Evolutionary conservation across 192 early-diverging fungal species (phyloP).

Genomic region (Piromyces finnis): DNA sequence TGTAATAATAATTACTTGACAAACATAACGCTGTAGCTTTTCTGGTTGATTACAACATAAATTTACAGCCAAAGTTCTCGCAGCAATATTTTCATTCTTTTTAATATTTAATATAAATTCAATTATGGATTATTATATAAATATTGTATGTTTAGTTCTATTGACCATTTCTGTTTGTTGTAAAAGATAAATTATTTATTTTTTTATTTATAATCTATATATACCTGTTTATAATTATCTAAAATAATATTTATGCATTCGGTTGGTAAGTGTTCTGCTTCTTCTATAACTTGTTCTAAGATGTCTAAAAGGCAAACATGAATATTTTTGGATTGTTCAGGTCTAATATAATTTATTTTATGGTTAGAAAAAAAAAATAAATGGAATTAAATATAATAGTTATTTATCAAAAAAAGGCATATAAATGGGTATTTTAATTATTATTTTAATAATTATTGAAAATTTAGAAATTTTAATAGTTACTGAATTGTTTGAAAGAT

Average conservation of each 20-base stretch:
- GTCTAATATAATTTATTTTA: slow-evolving; percentile 10
- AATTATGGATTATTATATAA: too few species aligned
- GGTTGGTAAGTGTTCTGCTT: slow-evolving; percentile 41
- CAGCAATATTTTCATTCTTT: slow-evolving; percentile 31
- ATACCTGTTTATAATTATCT: slow-evolving; percentile 33
- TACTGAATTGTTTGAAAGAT: slow-evolving; percentile 54
- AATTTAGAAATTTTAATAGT: too few species aligned
- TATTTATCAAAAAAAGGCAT: too few species aligned
- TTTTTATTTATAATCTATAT: neutral
- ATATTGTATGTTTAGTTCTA: too few species aligned
- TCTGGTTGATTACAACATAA: slow-evolving; percentile 57
- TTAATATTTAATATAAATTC: neutral
- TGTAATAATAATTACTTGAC: slow-evolving; percentile 45
- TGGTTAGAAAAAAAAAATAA: neutral
- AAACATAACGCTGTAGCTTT: slow-evolving; percentile 75
- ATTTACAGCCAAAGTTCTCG: slow-evolving; percentile 62
- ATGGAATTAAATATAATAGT: neutral
- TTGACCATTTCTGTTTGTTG: too few species aligned
- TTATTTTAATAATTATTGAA: too few species aligned
- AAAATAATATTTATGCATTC: slow-evolving; percentile 79
- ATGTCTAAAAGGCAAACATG: slow-evolving; percentile 64
- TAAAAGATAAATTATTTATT: too few species aligned
- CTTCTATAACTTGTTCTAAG: slow-evolving; percentile 65
- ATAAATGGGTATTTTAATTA: too few species aligned
- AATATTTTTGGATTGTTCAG: slow-evolving; percentile 54